These are phyloP conservation scores for Apocynum venetum DNA, from an alignment of 257 asterid species.

Conservation along the genomic window DNA sequence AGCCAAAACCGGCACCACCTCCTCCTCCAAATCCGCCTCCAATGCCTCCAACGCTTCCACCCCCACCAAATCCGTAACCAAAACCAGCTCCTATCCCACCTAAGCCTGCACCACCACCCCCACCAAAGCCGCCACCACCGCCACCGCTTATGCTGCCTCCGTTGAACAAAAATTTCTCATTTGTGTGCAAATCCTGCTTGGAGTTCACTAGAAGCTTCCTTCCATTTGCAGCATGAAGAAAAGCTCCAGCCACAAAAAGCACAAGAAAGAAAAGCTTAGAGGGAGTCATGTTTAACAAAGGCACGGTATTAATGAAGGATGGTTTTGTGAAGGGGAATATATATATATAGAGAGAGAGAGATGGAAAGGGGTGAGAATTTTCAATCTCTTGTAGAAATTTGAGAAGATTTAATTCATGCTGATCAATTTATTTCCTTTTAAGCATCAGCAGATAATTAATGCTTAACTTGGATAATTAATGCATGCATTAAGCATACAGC, in stretches of 20 bases:
- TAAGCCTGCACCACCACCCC: neutral
- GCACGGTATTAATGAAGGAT: neutral
- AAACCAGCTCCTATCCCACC: conserved; percentile 2
- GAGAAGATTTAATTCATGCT: too few relatives aligned
- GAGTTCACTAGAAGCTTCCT: conserved; percentile 1
- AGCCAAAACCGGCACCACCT: neutral
- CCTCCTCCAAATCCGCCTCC: conserved; percentile 1
- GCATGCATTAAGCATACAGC: conserved; percentile 1
- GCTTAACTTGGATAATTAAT: neutral
- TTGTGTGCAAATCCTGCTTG: neutral
- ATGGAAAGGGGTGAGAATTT: too few relatives aligned
- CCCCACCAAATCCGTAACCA: neutral
- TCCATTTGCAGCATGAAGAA: neutral
- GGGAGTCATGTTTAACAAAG: neutral
- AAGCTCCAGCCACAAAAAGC: neutral
- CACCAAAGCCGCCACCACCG: neutral
- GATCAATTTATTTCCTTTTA: neutral
- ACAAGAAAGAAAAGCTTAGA: neutral
- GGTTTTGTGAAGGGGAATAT: neutral
- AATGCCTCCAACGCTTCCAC: neutral
- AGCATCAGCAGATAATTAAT: neutral
- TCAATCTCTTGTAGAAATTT: too few relatives aligned
- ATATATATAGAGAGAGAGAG: neutral
- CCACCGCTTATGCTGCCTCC: conserved; percentile 1
- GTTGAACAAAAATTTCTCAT: neutral